phyloP scores from a whole-genome alignment of 495 filamentous ascomycete species.

The Filosporella fistucella region DNA sequence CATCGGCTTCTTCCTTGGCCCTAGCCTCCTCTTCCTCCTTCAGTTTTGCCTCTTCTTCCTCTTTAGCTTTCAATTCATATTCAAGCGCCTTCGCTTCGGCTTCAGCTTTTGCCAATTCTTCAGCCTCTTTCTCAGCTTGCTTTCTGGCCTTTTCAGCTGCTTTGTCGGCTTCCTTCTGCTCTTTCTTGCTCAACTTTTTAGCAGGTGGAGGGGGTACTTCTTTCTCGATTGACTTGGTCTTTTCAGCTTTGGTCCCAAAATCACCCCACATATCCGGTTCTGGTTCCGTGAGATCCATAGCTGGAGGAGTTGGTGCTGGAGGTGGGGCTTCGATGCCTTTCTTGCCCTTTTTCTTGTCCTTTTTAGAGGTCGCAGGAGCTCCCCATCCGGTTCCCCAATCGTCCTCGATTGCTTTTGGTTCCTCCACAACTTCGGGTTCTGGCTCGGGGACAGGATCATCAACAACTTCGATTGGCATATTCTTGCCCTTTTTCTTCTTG shows the following conservation, averaged over 20 bases:
- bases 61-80: constrained; percentile 28
- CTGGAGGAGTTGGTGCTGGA: constrained; percentile 35
- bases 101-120: constrained; percentile 12
- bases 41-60: constrained; percentile 6
- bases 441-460: constrained; percentile 34
- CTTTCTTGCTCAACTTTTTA: constrained; percentile 19
- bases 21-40: constrained; percentile 15
- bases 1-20: constrained; percentile 16
- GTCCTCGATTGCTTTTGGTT: constrained; percentile 31
- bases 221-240: constrained; percentile 13
- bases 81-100: not conserved
- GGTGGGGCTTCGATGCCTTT: constrained; percentile 24
- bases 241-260: constrained; percentile 15
- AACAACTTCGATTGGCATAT: constrained; percentile 33
- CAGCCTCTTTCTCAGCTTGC: constrained; percentile 17
- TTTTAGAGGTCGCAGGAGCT: constrained; percentile 30
- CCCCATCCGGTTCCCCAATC: constrained; percentile 35
- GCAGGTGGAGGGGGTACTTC: constrained; percentile 12
- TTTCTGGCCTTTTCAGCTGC: constrained; percentile 21
- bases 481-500: constrained; percentile 38
- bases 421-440: constrained; percentile 34
- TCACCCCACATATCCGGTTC: constrained; percentile 22
- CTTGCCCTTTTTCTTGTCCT: constrained; percentile 32
- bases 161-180: constrained; percentile 19
- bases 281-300: constrained; percentile 30